Percentiles rank a stretch among this genome's conserved stretches.
Conservation (phyloP, 202 grass and related monocot genomes). For the Schoenoplectus tabernaemontani region DNA sequence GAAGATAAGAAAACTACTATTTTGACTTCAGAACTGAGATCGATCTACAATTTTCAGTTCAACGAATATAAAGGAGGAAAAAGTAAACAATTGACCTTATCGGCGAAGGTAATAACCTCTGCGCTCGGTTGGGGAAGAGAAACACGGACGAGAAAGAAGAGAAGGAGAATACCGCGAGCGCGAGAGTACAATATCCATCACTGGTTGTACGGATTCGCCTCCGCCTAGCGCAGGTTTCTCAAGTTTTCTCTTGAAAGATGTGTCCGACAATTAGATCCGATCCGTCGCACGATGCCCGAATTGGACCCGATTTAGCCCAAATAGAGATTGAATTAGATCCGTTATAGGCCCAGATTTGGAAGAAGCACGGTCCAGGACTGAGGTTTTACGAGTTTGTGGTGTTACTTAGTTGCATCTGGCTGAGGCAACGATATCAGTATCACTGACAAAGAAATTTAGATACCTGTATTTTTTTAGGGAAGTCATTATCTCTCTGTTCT, state of each 20-base stretch:
- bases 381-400: too few relatives aligned
- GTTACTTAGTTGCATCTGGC: too few relatives aligned
- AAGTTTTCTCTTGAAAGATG: neutral
- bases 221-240: neutral
- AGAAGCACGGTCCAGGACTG: too few relatives aligned
- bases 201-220: neutral
- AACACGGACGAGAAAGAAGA: neutral
- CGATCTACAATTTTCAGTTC: neutral
- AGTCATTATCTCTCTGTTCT: too few relatives aligned
- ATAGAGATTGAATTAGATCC: neutral
- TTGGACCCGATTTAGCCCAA: neutral
- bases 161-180: constrained; percentile 17
- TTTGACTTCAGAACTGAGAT: neutral
- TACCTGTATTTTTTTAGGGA: too few relatives aligned
- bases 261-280: neutral
- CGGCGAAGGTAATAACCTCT: constrained; percentile 81
- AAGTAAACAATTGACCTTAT: constrained; percentile 43
- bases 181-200: constrained; percentile 61
- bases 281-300: neutral
- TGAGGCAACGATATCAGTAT: neutral
- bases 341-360: neutral
- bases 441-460: too few relatives aligned
- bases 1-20: neutral
- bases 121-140: constrained; percentile 26
- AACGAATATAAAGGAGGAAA: neutral